Evolutionary conservation across 345 rosid species (phyloP).

Genomic region (Populus ilicifolia): DNA sequence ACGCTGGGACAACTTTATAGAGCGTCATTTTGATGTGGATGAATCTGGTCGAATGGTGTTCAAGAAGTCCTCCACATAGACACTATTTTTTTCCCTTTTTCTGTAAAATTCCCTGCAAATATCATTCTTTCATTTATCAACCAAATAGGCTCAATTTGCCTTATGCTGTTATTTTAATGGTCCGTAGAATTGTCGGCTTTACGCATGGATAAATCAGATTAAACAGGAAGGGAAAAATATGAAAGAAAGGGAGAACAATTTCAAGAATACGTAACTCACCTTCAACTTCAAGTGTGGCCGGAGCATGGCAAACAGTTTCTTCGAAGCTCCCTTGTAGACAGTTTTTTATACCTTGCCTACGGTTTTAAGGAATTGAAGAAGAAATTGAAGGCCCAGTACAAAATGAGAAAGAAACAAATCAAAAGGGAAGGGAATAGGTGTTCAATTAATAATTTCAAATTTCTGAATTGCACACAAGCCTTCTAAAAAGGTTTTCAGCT

Average conservation of each 20-base stretch:
- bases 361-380: not conserved
- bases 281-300: not conserved
- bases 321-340: not conserved
- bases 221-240: not conserved
- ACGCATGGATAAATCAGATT: not conserved
- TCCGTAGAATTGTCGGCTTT: not conserved
- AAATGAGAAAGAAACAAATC: not conserved
- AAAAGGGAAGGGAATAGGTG: not conserved
- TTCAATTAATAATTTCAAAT: not conserved
- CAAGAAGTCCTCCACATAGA: constrained; percentile 26
- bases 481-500: not conserved
- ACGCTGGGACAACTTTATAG: constrained; percentile 56
- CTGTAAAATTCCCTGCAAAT: constrained; percentile 6
- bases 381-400: not conserved
- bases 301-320: not conserved
- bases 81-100: not conserved
- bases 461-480: not conserved
- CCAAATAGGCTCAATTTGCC: not conserved
- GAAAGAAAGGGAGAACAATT: not conserved
- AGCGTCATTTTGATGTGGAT: constrained; percentile 46
- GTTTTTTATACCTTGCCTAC: not conserved
- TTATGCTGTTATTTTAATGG: not conserved
- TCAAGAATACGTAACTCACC: not conserved
- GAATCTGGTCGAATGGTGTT: constrained; percentile 50
- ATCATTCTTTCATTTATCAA: constrained; percentile 17